These are phyloP conservation scores for Penicillium sp. DNA, from an alignment of 2,329 filamentous ascomycete genomes.

Conservation along the genomic window DNA sequence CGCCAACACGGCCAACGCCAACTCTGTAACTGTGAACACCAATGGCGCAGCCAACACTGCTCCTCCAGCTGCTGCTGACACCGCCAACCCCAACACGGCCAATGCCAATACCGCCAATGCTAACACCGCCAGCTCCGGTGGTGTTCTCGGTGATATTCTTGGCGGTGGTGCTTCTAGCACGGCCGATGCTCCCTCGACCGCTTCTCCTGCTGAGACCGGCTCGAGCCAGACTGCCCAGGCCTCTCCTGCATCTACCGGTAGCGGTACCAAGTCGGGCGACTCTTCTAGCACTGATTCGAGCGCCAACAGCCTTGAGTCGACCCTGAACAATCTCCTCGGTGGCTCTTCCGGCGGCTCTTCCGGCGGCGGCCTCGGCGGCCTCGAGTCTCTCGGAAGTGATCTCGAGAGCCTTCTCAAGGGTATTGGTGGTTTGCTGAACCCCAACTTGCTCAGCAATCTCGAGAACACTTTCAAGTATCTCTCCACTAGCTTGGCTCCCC, in stretches of 20 bases:
- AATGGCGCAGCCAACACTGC: neutral
- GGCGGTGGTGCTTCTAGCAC: conserved; percentile 3
- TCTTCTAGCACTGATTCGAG: conserved; percentile 2
- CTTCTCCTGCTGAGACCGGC: conserved; percentile 5
- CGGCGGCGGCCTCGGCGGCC: neutral
- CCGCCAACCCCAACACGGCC: conserved; percentile 5
- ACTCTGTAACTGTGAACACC: neutral
- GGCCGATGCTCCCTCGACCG: neutral
- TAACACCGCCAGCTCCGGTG: conserved; percentile 4
- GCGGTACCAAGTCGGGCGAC: conserved; percentile 9
- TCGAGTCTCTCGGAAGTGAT: conserved; percentile 4
- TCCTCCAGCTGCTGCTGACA: conserved; percentile 3
- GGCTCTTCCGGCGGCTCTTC: neutral
- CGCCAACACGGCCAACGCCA: neutral
- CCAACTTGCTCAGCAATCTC: conserved; percentile 20
- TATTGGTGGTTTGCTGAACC: conserved; percentile 16
- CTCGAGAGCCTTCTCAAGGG: conserved; percentile 15
- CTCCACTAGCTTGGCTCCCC: conserved; percentile 24
- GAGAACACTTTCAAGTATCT: conserved; percentile 26
- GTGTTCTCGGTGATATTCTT: conserved; percentile 4
- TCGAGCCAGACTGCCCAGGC: neutral
- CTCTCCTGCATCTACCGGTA: conserved; percentile 2
- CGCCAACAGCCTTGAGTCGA: neutral
- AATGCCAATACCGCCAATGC: conserved; percentile 2
- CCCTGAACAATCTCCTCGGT: conserved; percentile 3